These are phyloP conservation scores for Quercus variabilis DNA, from an alignment of 306 rosid species.

Conservation along the genomic window DNA sequence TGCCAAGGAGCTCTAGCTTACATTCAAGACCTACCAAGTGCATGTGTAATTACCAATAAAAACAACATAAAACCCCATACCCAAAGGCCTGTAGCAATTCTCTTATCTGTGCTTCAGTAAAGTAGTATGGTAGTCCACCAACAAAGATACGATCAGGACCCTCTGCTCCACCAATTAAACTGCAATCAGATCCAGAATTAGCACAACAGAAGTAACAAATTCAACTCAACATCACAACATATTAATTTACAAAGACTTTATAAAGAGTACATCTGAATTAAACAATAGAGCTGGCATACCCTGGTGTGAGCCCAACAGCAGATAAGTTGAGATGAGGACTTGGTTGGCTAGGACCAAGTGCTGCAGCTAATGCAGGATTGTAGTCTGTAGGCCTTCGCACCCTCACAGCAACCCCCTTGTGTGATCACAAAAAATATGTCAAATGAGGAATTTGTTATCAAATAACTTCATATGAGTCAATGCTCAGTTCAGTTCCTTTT, in stretches of 20 bases:
- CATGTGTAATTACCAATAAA: neutral
- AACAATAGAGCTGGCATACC: slow-evolving; percentile 30
- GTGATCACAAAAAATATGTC: slow-evolving; percentile 19
- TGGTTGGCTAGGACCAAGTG: slow-evolving; percentile 81
- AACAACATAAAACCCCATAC: slow-evolving; percentile 24
- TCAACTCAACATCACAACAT: neutral
- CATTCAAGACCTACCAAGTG: no score
- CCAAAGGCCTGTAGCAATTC: slow-evolving; percentile 79
- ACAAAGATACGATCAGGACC: slow-evolving; percentile 85
- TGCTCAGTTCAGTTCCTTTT: neutral
- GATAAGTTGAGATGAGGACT: slow-evolving; percentile 70
- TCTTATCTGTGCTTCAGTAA: slow-evolving; percentile 67
- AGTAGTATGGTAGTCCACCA: slow-evolving; percentile 83
- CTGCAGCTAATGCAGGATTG: slow-evolving; percentile 75
- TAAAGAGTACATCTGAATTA: neutral
- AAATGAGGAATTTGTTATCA: neutral
- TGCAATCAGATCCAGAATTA: slow-evolving; percentile 33
- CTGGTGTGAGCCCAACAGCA: slow-evolving; percentile 67
- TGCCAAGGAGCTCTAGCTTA: no score
- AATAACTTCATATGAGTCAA: neutral
- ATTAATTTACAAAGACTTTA: neutral
- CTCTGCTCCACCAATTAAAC: slow-evolving; percentile 61
- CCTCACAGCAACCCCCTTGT: slow-evolving; percentile 80
- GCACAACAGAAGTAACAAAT: slow-evolving; percentile 6
- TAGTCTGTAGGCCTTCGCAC: slow-evolving; percentile 86